These are phyloP conservation scores for Suillus subalutaceus DNA, from an alignment of 768 basidiomycete genomes.

Conservation along the genomic window DNA sequence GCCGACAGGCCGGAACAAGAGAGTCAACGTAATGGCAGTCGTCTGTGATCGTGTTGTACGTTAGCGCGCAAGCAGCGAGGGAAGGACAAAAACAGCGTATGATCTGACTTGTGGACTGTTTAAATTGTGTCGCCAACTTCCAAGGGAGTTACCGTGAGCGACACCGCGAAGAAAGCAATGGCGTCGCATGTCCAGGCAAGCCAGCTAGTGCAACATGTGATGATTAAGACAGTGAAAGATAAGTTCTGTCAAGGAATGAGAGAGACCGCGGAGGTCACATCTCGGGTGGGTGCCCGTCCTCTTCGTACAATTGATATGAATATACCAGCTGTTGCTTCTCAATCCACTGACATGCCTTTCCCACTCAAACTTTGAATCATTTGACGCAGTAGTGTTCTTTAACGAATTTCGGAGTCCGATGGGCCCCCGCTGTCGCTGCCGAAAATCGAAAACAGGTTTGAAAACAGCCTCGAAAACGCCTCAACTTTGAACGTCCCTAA, in stretches of 20 bases:
- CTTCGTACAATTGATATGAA: not conserved
- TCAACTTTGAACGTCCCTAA: not conserved
- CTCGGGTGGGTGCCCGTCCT: too few relatives aligned
- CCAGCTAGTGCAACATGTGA: slow-evolving; percentile 48
- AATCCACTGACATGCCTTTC: not conserved
- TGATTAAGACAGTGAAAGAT: not conserved
- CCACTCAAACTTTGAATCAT: not conserved
- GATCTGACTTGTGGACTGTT: too few relatives aligned
- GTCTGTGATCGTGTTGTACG: slow-evolving; percentile 41
- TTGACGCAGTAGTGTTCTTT: not conserved
- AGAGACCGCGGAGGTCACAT: slow-evolving; percentile 1
- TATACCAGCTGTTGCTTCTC: not conserved
- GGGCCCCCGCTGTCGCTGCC: too few relatives aligned
- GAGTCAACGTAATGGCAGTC: slow-evolving; percentile 86
- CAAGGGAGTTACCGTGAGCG: slow-evolving; percentile 53
- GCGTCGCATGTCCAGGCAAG: slow-evolving; percentile 88
- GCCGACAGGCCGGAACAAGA: slow-evolving; percentile 86
- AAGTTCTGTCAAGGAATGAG: slow-evolving; percentile 7
- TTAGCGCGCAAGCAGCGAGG: slow-evolving; percentile 2
- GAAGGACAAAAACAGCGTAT: slow-evolving; percentile 29
- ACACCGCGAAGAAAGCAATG: slow-evolving; percentile 84
- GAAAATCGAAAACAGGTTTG: too few relatives aligned
- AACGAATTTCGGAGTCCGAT: too few relatives aligned
- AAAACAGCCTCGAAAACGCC: too few relatives aligned
- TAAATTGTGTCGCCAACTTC: slow-evolving; percentile 50